Conservation (phyloP, 306 rosid genomes). For the Pyrus pyrifolia region DNA sequence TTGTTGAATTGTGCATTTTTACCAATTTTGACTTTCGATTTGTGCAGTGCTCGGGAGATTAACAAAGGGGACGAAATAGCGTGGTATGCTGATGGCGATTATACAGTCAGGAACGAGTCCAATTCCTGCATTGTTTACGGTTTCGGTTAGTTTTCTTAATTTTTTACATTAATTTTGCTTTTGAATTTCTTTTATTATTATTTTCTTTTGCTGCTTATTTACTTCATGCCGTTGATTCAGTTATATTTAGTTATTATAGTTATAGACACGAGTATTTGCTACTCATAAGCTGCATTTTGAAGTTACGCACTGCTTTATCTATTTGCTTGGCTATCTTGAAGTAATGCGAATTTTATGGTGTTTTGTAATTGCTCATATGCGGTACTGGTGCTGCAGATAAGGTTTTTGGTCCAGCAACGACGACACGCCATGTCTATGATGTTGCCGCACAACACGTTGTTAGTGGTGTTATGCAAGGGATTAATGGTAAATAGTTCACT, state of each 20-base stretch:
- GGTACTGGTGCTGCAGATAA: slow-evolving; percentile 23
- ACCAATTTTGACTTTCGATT: slow-evolving; percentile 1
- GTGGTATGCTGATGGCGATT: slow-evolving; percentile 85
- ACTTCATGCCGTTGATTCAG: not conserved
- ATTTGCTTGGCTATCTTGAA: not conserved
- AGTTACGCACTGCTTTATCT: not conserved
- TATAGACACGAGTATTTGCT: not conserved
- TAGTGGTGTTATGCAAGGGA: slow-evolving; percentile 42
- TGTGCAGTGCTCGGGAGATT: slow-evolving; percentile 61
- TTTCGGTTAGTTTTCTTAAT: slow-evolving; percentile 46
- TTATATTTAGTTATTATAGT: not conserved
- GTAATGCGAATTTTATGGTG: not conserved
- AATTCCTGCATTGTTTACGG: slow-evolving; percentile 63
- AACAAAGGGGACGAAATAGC: slow-evolving; percentile 82
- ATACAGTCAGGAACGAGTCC: slow-evolving; percentile 56
- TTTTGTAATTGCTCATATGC: not conserved
- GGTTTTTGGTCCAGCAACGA: slow-evolving; percentile 53
- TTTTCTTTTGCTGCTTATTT: not conserved
- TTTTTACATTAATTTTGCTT: not conserved
- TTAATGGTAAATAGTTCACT: slow-evolving; percentile 25
- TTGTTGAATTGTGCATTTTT: not conserved
- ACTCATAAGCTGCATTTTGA: not conserved
- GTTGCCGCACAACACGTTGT: slow-evolving; percentile 41
- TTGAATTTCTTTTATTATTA: not conserved
- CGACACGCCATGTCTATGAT: slow-evolving; percentile 47